phyloP scores from a whole-genome alignment of 345 rosid genomes.

The Geranium brycei region DNA sequence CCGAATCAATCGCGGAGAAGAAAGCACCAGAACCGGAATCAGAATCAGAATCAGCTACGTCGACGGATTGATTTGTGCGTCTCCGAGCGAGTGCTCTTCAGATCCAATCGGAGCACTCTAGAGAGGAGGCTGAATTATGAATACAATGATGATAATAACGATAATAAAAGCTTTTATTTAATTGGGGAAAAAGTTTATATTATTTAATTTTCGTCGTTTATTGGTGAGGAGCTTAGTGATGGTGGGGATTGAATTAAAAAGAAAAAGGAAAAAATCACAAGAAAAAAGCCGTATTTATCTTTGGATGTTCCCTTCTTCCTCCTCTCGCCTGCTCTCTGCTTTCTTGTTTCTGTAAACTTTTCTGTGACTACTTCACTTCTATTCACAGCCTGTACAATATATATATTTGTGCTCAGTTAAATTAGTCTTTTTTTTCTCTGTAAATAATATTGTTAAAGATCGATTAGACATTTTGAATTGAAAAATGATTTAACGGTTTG shows the following conservation, averaged over 20 bases:
- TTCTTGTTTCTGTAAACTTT: slow-evolving; percentile 5
- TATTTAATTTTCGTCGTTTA: neutral
- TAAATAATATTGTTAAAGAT: too few species aligned
- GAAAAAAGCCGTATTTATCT: slow-evolving; percentile 8
- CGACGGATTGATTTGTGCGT: neutral
- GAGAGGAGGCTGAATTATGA: neutral
- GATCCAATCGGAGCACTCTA: slow-evolving; percentile 46
- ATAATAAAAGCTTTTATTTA: too few species aligned
- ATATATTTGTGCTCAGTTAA: too few species aligned
- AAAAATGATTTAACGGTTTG: too few species aligned
- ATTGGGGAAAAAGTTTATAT: neutral
- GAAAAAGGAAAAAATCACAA: slow-evolving; percentile 11
- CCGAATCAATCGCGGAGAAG: neutral
- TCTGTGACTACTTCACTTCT: too few species aligned
- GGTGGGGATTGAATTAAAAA: neutral
- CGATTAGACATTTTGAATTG: too few species aligned
- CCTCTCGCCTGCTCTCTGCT: neutral
- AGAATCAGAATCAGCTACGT: slow-evolving; percentile 16
- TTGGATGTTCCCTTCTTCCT: slow-evolving; percentile 9
- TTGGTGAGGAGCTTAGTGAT: neutral
- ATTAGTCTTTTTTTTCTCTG: too few species aligned
- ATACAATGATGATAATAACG: too few species aligned
- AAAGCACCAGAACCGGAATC: neutral
- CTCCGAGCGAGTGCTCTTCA: slow-evolving; percentile 9
- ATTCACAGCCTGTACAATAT: neutral